Conservation (phyloP, 768 basidiomycete species). For the Pleurotus tuoliensis region DNA sequence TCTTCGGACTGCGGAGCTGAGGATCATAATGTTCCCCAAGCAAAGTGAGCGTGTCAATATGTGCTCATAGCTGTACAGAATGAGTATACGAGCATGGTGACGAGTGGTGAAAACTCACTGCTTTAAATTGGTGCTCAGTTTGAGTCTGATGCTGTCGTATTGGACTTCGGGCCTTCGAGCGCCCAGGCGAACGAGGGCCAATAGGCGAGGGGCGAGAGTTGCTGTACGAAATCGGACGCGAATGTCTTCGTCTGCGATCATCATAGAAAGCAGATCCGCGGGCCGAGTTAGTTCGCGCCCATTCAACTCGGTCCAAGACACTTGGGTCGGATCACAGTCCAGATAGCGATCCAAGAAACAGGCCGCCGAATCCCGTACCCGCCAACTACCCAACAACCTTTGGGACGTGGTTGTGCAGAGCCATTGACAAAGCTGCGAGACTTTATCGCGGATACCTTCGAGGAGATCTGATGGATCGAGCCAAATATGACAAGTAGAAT, state of each 20-base stretch:
- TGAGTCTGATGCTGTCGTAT: conserved; percentile 45
- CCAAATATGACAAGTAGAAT: conserved; percentile 65
- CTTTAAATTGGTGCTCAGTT: conserved; percentile 40
- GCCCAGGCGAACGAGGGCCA: conserved; percentile 42
- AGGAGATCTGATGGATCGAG: conserved; percentile 23
- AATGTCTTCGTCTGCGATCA: conserved; percentile 71
- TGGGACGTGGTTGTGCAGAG: conserved; percentile 41
- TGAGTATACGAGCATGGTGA: not conserved
- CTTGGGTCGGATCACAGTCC: conserved; percentile 47
- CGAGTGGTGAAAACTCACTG: conserved; percentile 35
- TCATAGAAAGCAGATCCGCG: conserved; percentile 41
- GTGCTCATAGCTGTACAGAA: conserved; percentile 55
- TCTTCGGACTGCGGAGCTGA: conserved; percentile 70
- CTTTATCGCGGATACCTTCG: conserved; percentile 37
- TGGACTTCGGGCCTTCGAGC: conserved; percentile 27
- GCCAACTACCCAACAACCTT: conserved; percentile 55
- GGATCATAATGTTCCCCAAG: conserved; percentile 75
- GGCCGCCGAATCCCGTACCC: conserved; percentile 57
- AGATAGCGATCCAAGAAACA: conserved; percentile 69
- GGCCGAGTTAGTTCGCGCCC: conserved; percentile 30
- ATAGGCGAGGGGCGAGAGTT: conserved; percentile 51
- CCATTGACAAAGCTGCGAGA: conserved; percentile 50
- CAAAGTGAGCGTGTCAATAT: conserved; percentile 72
- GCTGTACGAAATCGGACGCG: conserved; percentile 81
- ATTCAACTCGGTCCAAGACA: conserved; percentile 38